These are phyloP conservation scores for Erysimum cheiri DNA, from an alignment of 441 rosid species.

Conservation along the genomic window DNA sequence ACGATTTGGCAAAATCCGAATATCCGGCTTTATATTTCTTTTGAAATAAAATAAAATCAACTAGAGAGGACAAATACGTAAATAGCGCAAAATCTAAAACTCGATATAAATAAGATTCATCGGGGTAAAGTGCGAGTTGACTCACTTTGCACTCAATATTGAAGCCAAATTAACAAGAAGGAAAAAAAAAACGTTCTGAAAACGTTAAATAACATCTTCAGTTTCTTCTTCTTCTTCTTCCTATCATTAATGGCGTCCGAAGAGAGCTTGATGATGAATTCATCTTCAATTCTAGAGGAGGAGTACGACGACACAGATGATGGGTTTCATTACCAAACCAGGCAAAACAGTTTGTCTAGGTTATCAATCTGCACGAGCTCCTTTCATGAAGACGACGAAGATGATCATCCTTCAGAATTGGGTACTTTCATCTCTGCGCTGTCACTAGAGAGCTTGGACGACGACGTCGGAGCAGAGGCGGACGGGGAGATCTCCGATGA, in stretches of 20 bases:
- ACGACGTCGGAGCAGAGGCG: slow-evolving; percentile 56
- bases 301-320: slow-evolving; percentile 43
- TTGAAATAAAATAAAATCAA: not conserved
- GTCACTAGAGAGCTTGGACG: slow-evolving; percentile 46
- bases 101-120: slow-evolving; percentile 22
- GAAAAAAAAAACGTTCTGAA: not conserved
- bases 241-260: slow-evolving; percentile 55
- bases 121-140: slow-evolving; percentile 8
- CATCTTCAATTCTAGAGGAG: slow-evolving; percentile 46
- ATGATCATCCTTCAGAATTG: not conserved
- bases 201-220: slow-evolving; percentile 27
- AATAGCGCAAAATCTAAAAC: not conserved
- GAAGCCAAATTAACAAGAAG: too few relatives aligned
- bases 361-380: slow-evolving; percentile 74
- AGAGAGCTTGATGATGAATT: slow-evolving; percentile 47
- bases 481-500: slow-evolving; percentile 71
- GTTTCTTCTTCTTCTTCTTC: slow-evolving; percentile 10
- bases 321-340: slow-evolving; percentile 42
- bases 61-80: slow-evolving; percentile 29
- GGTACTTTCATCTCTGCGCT: slow-evolving; percentile 24
- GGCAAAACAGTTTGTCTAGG: slow-evolving; percentile 55
- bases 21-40: too few relatives aligned
- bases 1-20: not conserved
- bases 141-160: slow-evolving; percentile 5
- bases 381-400: slow-evolving; percentile 51